These are phyloP conservation scores for Dipodascus geniculatus DNA, from an alignment of 805 yeast species.

Conservation along the genomic window DNA sequence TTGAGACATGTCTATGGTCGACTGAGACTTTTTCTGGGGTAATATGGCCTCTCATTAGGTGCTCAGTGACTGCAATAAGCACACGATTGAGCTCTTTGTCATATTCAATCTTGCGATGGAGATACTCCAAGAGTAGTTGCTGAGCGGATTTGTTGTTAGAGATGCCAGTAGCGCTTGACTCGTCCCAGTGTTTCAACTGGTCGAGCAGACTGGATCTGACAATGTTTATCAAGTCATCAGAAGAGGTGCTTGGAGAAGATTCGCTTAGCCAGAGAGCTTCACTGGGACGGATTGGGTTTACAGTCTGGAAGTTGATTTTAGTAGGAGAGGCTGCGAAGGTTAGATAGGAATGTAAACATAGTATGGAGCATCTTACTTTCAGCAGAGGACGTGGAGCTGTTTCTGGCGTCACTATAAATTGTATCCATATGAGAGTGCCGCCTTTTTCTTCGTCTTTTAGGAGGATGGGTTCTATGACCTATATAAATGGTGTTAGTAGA, in stretches of 20 bases:
- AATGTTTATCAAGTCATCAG: constrained; percentile 75
- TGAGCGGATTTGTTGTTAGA: neutral
- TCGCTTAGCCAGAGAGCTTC: neutral
- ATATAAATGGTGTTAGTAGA: too few relatives aligned
- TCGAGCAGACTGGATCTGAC: constrained; percentile 58
- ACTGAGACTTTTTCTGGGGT: neutral
- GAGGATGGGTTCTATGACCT: neutral
- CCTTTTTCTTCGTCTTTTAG: neutral
- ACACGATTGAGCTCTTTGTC: neutral
- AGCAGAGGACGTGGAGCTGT: neutral
- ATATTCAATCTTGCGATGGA: neutral
- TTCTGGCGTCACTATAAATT: neutral
- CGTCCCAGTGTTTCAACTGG: neutral
- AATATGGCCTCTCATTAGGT: neutral
- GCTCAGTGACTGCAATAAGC: neutral
- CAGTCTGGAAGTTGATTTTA: neutral
- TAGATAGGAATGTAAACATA: neutral
- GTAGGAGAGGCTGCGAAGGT: neutral
- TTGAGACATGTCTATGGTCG: neutral
- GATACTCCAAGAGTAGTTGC: neutral
- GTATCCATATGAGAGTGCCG: neutral
- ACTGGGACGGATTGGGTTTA: neutral
- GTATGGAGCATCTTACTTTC: neutral
- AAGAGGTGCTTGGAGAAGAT: constrained; percentile 36
- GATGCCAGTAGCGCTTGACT: neutral